A percentile compares a stretch with the other conserved stretches of the same genome.
phyloP scores from a whole-genome alignment of 768 basidiomycete species.

The Podaxis sp. region DNA sequence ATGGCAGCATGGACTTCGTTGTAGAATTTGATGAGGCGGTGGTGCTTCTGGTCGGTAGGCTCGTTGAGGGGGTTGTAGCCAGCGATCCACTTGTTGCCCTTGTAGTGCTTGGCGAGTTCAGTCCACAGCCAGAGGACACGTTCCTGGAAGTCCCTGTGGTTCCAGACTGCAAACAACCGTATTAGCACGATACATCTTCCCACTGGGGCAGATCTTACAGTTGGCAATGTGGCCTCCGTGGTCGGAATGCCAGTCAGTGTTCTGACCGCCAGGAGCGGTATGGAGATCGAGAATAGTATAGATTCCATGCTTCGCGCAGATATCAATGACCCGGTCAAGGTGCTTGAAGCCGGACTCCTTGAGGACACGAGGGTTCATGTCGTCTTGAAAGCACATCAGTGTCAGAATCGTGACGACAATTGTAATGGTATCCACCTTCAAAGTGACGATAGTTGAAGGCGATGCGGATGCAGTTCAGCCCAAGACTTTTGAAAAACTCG shows the following conservation, averaged over 20 bases:
- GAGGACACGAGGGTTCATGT: conserved; percentile 78
- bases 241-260: conserved; percentile 81
- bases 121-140: conserved; percentile 76
- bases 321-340: conserved; percentile 68
- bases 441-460: conserved; percentile 75
- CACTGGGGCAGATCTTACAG: conserved; percentile 30
- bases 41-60: conserved; percentile 69
- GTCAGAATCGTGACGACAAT: neutral
- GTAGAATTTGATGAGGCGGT: conserved; percentile 65
- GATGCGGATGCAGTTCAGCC: conserved; percentile 75
- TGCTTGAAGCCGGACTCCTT: conserved; percentile 79
- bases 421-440: conserved; percentile 37
- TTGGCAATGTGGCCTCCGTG: conserved; percentile 66
- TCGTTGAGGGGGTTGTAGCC: conserved; percentile 89
- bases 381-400: conserved; percentile 36
- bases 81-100: conserved; percentile 77
- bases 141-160: conserved; percentile 84
- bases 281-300: conserved; percentile 84
- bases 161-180: conserved; percentile 52
- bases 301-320: conserved; percentile 71
- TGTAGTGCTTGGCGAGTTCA: conserved; percentile 73
- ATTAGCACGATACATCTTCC: neutral
- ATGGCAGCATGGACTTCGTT: conserved; percentile 67
- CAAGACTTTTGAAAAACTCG: conserved; percentile 70
- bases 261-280: conserved; percentile 72